A percentile compares a stretch with the other conserved stretches of the same genome.
These are phyloP conservation scores for Typha latifolia DNA, from an alignment of 176 grass and related monocot species.

Conservation along the genomic window DNA sequence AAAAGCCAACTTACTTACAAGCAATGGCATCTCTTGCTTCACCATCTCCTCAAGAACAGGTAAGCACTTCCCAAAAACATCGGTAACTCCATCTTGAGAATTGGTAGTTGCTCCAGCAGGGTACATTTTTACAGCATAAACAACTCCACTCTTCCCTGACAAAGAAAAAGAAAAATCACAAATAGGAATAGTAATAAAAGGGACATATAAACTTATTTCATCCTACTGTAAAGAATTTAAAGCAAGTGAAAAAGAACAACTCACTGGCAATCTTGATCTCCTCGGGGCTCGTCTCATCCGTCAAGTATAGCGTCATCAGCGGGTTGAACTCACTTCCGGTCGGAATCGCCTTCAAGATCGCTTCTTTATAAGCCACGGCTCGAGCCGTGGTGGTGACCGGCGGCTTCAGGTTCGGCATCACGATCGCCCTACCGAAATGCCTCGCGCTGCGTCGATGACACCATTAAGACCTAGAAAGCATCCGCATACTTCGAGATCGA, in stretches of 20 bases:
- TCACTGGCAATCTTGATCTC: constrained; percentile 74
- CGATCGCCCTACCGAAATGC: constrained; percentile 79
- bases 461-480: neutral
- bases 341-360: constrained; percentile 52
- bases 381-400: constrained; percentile 61
- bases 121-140: constrained; percentile 82
- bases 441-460: constrained; percentile 30
- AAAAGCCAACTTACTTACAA: constrained; percentile 1
- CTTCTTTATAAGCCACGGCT: constrained; percentile 57
- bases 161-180: neutral
- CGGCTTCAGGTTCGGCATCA: constrained; percentile 96
- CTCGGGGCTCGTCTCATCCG: constrained; percentile 63
- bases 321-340: constrained; percentile 38
- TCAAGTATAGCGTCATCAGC: constrained; percentile 91
- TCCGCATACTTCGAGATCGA: neutral
- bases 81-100: constrained; percentile 87
- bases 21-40: constrained; percentile 16
- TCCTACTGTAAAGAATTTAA: too few species aligned
- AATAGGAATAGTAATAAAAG: neutral
- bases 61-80: constrained; percentile 74
- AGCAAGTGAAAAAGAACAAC: neutral
- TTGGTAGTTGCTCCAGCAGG: constrained; percentile 94
- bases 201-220: too few species aligned
- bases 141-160: constrained; percentile 56
- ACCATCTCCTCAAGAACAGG: constrained; percentile 82